Base-by-base conservation (phyloP, 768 basidiomycete genomes). In the Hericium rajendrae region DNA sequence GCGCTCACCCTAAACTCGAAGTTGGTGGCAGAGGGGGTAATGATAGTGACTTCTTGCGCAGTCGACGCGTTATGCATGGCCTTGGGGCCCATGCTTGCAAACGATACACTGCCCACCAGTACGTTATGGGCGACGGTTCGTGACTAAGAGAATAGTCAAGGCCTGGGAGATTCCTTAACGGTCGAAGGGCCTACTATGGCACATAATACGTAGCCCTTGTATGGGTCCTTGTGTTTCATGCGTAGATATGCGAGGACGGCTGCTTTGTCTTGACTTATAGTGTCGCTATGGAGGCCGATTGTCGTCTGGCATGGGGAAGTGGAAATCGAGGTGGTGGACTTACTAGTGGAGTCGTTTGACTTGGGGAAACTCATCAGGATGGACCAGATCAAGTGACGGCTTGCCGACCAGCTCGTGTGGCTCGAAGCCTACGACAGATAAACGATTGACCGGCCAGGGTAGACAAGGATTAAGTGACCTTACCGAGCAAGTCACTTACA, bases 21-120 rank as follows among this genome's bases (percentile, higher is more conserved):
- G 58, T 73, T 70, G 12, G 64, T 64, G 9, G 72, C 71, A 12
- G 65, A 66, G 1, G 86, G 85, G 1, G 86, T 81, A 54, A 90
- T 78, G 32, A 91, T 81, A 18, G 82, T 81, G 60, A 91, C 82
- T 71, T 91, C 88, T 69, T 89, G 87, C 0, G 88, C 89, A 0
- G 88, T 91, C 13, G 88, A 88, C 15, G 85, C 86, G 64, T 84
- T 89, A 65, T 90, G 86, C 63, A 90, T 75, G 0, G 86, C 84
- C 66, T 88, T 88, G 22, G 82, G 80, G 8, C 84, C 84, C 9
- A 86, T 84, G 48, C 79, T 78, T 4, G 88, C 88, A 65, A 86
- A 88, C 1, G 89, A 88, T 37, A 91, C 83, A 60, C 85, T 86
- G 39, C 88, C 88, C 32, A 87, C 85, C 48, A 86, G 69, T 8